These are phyloP conservation scores for Claviceps fusiformis DNA, from an alignment of 2,329 filamentous ascomycete genomes.

Conservation along the genomic window DNA sequence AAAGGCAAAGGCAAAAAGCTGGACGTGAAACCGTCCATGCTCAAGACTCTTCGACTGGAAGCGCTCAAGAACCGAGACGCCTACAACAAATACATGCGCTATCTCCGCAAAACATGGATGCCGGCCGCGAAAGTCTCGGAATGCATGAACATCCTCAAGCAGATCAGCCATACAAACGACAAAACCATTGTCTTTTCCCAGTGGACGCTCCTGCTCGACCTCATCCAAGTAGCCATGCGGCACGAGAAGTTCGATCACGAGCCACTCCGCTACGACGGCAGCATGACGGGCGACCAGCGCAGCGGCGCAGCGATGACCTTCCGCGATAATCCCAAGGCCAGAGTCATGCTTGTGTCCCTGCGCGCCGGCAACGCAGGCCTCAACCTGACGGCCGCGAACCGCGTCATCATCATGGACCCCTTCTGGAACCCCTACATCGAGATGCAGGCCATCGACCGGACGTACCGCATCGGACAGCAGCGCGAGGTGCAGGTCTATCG, in stretches of 20 bases:
- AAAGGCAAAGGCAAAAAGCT: conserved; percentile 28
- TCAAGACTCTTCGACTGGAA: conserved; percentile 53
- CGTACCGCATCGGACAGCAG: conserved; percentile 74
- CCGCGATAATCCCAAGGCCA: conserved; percentile 48
- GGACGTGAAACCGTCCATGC: conserved; percentile 37
- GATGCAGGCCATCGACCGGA: conserved; percentile 81
- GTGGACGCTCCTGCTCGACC: conserved; percentile 61
- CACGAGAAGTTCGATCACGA: conserved; percentile 45
- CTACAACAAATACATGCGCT: conserved; percentile 55
- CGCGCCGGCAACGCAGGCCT: conserved; percentile 73
- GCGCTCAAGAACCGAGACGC: conserved; percentile 49
- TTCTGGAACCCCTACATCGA: conserved; percentile 94
- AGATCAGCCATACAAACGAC: conserved; percentile 46
- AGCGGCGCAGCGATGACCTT: conserved; percentile 56
- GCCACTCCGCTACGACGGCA: conserved; percentile 66
- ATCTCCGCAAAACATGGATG: conserved; percentile 54
- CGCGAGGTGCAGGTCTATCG: conserved; percentile 66
- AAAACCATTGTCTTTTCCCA: conserved; percentile 69
- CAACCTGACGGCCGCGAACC: conserved; percentile 69
- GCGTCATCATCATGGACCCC: conserved; percentile 81
- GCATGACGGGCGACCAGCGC: conserved; percentile 55
- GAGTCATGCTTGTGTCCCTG: conserved; percentile 70
- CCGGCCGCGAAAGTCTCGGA: conserved; percentile 74
- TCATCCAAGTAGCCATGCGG: conserved; percentile 60
- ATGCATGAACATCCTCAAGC: conserved; percentile 58